Conservation (phyloP, 176 grass and related monocot genomes). For the Oryza glaberrima region DNA sequence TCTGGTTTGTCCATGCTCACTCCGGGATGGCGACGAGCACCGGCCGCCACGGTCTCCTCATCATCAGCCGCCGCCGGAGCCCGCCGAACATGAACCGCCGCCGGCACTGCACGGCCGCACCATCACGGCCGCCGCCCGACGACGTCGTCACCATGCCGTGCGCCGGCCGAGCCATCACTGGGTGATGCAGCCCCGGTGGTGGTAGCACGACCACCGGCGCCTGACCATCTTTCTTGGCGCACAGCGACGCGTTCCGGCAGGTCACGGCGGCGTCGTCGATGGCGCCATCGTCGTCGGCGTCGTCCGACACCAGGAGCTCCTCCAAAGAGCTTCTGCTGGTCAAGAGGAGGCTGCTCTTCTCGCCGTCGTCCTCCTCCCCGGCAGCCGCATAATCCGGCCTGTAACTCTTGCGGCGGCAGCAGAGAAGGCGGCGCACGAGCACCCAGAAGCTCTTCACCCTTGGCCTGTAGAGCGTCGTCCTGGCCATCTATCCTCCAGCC, state of each 20-base stretch:
- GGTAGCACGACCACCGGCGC: neutral
- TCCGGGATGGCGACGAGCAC: conserved; percentile 88
- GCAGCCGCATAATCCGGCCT: neutral
- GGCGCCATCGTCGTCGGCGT: neutral
- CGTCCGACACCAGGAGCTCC: conserved; percentile 47
- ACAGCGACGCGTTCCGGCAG: neutral
- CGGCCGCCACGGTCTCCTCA: conserved; percentile 71
- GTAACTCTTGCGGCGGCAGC: conserved; percentile 13
- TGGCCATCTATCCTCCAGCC: conserved; percentile 4
- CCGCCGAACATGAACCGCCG: conserved; percentile 63
- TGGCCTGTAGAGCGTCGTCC: conserved; percentile 14
- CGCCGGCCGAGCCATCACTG: neutral
- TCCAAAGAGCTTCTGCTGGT: conserved; percentile 43
- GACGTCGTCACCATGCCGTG: neutral
- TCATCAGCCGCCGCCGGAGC: conserved; percentile 63
- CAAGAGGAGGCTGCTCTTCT: conserved; percentile 55
- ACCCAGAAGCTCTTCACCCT: conserved; percentile 41
- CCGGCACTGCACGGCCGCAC: conserved; percentile 27
- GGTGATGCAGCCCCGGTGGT: neutral
- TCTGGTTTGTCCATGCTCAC: conserved; percentile 29
- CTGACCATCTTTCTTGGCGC: conserved; percentile 33
- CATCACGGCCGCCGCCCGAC: conserved; percentile 1
- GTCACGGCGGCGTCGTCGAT: neutral
- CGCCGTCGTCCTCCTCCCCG: neutral
- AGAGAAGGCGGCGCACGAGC: conserved; percentile 52